These are phyloP conservation scores for Leptomonas pyrrhocoris DNA, from an alignment of 208 protist genomes.

Conservation along the genomic window DNA sequence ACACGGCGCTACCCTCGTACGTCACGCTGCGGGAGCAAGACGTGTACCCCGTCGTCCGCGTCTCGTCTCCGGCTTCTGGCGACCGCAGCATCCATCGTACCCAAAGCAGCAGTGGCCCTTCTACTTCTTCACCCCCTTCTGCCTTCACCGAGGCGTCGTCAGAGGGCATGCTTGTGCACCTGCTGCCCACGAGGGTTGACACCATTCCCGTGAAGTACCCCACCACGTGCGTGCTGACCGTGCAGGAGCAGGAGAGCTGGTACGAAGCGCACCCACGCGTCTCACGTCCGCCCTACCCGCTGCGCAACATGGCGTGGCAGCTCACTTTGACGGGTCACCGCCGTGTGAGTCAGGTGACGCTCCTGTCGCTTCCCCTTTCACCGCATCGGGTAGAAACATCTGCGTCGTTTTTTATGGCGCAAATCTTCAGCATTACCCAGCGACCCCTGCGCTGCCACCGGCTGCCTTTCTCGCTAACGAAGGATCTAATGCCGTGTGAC, in stretches of 20 bases:
- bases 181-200: constrained; percentile 28
- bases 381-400: constrained; percentile 21
- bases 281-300: background rate
- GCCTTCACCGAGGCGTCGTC: background rate
- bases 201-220: constrained; percentile 30
- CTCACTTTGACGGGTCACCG: background rate
- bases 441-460: background rate
- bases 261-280: background rate
- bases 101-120: no score
- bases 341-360: background rate
- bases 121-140: no score
- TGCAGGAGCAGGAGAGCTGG: constrained; percentile 29
- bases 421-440: background rate
- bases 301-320: background rate
- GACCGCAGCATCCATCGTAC: background rate
- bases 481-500: background rate
- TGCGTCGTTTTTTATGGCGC: constrained; percentile 19
- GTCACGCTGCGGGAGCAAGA: constrained; percentile 23
- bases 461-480: background rate
- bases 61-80: constrained; percentile 1
- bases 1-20: constrained; percentile 35
- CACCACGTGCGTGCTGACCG: constrained; percentile 35
- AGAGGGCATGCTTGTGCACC: constrained; percentile 16
- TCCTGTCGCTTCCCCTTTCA: constrained; percentile 29
- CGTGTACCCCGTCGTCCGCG: constrained; percentile 40